phyloP scores from a whole-genome alignment of 345 rosid species.

The Arabis hirsuta region DNA sequence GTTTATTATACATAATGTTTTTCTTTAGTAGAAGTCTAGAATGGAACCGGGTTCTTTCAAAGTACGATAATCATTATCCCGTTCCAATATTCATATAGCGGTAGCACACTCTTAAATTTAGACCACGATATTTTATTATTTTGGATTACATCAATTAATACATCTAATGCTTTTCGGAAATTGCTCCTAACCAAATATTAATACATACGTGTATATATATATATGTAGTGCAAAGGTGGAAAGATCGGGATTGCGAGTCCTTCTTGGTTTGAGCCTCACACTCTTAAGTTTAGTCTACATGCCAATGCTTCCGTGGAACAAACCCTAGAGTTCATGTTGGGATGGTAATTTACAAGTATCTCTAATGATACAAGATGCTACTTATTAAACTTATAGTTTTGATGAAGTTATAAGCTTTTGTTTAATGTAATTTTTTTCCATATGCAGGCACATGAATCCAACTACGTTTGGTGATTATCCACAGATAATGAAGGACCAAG shows the following conservation, averaged over 20 bases:
- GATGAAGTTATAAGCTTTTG: neutral
- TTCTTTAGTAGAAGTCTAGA: neutral
- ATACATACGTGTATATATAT: neutral
- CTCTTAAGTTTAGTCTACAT: constrained; percentile 25
- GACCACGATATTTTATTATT: no score
- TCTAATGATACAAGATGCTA: neutral
- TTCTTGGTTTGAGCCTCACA: constrained; percentile 35
- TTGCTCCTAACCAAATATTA: neutral
- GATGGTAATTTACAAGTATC: constrained; percentile 26
- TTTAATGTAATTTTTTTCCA: neutral
- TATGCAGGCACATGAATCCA: constrained; percentile 34
- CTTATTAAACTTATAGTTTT: neutral
- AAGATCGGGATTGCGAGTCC: constrained; percentile 38
- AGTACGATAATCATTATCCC: no score
- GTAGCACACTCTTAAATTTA: no score
- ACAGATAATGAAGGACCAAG: constrained; percentile 35
- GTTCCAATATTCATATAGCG: no score
- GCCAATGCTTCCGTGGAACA: constrained; percentile 19
- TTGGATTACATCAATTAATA: no score
- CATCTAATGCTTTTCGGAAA: neutral
- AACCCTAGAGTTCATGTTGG: constrained; percentile 34
- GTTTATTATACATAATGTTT: neutral
- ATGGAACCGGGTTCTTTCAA: neutral
- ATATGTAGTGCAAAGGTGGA: constrained; percentile 25
- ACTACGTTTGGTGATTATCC: constrained; percentile 36